Base-by-base conservation (phyloP, 2,329 filamentous ascomycete genomes). In the Fusarium staphyleae region DNA sequence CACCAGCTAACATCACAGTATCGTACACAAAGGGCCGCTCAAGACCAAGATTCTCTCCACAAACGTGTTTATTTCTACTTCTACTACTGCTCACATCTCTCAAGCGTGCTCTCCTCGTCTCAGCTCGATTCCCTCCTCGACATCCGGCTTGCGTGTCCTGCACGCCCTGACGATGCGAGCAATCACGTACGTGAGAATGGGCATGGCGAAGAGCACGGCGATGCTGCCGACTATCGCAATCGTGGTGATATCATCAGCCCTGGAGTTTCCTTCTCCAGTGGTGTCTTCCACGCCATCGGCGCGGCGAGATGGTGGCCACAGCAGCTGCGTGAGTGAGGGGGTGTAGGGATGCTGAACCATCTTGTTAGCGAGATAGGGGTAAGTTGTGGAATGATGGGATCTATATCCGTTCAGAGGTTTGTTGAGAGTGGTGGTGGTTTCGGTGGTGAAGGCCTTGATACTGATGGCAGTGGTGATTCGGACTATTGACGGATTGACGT, bases 201-300 rank as follows among this genome's bases (percentile, higher is more conserved):
- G 56, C 2, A 35, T 4, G 12, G 26, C 18, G 28, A 63, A 41
- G 16, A 55, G 15, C 2, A 40, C 26, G 10, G 37, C 28, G 19
- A 65, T 46, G 45, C 53, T 45, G 15, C 35, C 35, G 37, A 48
- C 37, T 3, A 65, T 37, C 15, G 16, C 28, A 15, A 26, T 33
- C n/a, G 46, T 52, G 14, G 45, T 10, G 28, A 24, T 15, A 5
- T 35, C 34, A 14, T 60, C 35, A 10, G 34, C 18, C 2, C 24
- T 28, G n/a, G 45, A 56, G 12, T 32, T 19, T 1, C 10, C 5
- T 13, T 45, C 32, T 13, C 18, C 12, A 1, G 45, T 35, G 6
- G 26, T 24, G 13, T 40, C 30, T 4, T 43, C 39, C 14, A 37
- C 13, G 28, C 35, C 46, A 29, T 12, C 28, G 7, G 40, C 30